Conservation (phyloP, 2,329 filamentous ascomycete genomes). For the Phialophora macrospora region DNA sequence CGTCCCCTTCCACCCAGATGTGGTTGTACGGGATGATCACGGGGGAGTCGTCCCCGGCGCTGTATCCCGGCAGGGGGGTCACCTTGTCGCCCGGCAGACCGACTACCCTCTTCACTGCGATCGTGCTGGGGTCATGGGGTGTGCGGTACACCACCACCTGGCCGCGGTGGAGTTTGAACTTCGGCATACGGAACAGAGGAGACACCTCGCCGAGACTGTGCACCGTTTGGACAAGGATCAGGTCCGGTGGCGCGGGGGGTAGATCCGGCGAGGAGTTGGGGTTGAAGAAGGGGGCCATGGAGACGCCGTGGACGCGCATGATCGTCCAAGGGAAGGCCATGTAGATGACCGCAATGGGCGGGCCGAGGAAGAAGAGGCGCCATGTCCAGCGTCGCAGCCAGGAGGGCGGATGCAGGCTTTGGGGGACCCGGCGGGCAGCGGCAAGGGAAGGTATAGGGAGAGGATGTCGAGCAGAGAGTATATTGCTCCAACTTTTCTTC, state of each 20-base stretch:
- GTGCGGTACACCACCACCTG: constrained; percentile 72
- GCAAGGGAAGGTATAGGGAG: too few species aligned
- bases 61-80: constrained; percentile 66
- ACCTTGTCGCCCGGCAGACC: constrained; percentile 80
- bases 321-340: constrained; percentile 48
- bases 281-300: constrained; percentile 81
- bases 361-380: constrained; percentile 40
- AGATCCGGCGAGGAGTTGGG: constrained; percentile 60
- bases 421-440: neutral
- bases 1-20: constrained; percentile 95
- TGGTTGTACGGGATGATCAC: constrained; percentile 78
- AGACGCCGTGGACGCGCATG: constrained; percentile 55
- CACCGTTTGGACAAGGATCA: constrained; percentile 44
- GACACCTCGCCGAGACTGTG: neutral
- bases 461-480: neutral
- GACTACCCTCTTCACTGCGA: constrained; percentile 81
- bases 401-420: neutral
- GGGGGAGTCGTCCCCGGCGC: constrained; percentile 50
- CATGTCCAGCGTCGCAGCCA: constrained; percentile 28
- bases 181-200: constrained; percentile 41
- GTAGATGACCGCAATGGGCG: constrained; percentile 48
- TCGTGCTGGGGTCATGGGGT: constrained; percentile 42
- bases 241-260: constrained; percentile 46
- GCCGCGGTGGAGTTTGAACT: constrained; percentile 66
- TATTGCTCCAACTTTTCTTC: neutral